Conservation (phyloP, 2,329 filamentous ascomycete species). For the Waltergamsia citrina region DNA sequence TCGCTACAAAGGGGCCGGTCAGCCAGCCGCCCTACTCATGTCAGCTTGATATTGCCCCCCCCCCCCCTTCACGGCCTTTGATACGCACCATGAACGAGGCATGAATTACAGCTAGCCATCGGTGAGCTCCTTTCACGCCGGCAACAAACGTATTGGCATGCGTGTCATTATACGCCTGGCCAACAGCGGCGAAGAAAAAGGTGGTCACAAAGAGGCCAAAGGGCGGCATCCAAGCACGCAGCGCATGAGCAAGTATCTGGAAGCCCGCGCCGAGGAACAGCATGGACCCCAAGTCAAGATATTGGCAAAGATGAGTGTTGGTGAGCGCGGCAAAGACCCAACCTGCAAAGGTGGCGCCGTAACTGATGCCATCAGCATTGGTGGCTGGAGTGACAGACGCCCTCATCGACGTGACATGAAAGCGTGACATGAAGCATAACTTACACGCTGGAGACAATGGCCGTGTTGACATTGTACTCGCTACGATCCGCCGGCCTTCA, state of each 20-base stretch:
- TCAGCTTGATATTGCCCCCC: too few relatives aligned
- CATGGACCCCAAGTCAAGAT: conserved; percentile 45
- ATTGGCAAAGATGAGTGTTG: conserved; percentile 41
- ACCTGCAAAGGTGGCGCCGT: conserved; percentile 46
- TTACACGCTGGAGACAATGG: conserved; percentile 39
- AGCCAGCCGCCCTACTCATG: too few relatives aligned
- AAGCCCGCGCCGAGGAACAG: conserved; percentile 44
- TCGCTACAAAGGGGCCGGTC: too few relatives aligned
- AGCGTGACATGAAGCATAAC: conserved; percentile 5
- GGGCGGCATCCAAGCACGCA: conserved; percentile 47
- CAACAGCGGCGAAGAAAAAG: conserved; percentile 48
- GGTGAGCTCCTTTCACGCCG: conserved; percentile 37
- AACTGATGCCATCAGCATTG: conserved; percentile 20
- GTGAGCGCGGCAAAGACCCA: conserved; percentile 50
- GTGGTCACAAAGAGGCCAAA: conserved; percentile 47
- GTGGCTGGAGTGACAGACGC: not conserved
- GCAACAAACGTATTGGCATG: conserved; percentile 54
- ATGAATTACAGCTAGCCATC: conserved; percentile 55
- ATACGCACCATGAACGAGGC: conserved; percentile 40
- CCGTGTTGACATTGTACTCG: conserved; percentile 44
- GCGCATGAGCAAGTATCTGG: conserved; percentile 42
- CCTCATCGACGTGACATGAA: not conserved
- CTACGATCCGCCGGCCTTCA: too few relatives aligned
- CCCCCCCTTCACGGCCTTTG: too few relatives aligned
- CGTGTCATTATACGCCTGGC: conserved; percentile 55